Percentiles rank a stretch among this genome's conserved stretches.
phyloP scores from a whole-genome alignment of 2,329 filamentous ascomycete genomes.

The Knufia fluminis region DNA sequence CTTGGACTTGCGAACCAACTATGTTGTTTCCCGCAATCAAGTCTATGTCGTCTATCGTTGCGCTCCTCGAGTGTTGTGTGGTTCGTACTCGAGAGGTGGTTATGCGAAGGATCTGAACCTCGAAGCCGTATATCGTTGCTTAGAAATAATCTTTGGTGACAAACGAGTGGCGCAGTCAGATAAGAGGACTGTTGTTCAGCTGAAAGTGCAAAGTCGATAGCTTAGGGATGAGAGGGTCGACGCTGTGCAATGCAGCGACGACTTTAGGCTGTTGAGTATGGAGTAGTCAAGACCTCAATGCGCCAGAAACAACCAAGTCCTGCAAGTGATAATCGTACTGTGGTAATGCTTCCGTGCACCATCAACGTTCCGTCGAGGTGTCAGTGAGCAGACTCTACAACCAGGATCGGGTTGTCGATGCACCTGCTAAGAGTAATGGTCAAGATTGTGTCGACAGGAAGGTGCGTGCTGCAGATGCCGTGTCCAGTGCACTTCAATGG shows the following conservation, averaged over 20 bases:
- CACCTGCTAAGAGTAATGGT: neutral
- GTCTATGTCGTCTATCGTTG: too few species aligned
- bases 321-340: neutral
- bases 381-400: too few species aligned
- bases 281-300: neutral
- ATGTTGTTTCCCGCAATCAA: neutral
- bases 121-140: neutral
- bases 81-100: too few species aligned
- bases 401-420: neutral
- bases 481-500: slow-evolving; percentile 5
- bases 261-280: neutral
- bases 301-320: neutral
- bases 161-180: neutral
- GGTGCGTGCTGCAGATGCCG: neutral
- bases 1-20: neutral
- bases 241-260: neutral
- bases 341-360: neutral
- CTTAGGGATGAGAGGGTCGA: neutral
- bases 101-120: too few species aligned
- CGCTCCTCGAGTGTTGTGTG: too few species aligned
- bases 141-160: neutral
- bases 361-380: too few species aligned
- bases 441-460: neutral
- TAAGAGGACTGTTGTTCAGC: neutral
- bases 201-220: neutral